These are phyloP conservation scores for Torulaspora globosa DNA, from an alignment of 1,139 yeast genomes.

Conservation along the genomic window DNA sequence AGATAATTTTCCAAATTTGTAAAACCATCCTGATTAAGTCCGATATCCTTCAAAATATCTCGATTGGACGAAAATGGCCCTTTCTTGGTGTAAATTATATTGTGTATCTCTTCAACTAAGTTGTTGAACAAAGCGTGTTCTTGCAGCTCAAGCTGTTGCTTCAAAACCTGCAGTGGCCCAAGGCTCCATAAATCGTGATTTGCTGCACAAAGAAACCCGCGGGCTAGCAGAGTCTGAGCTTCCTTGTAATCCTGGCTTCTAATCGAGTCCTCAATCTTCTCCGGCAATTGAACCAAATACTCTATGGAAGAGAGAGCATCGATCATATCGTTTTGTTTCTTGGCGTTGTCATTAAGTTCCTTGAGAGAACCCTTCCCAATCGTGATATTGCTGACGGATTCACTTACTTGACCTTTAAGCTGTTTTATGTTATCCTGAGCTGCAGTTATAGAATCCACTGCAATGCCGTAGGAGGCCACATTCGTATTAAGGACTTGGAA, in stretches of 20 bases:
- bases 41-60: constrained; percentile 23
- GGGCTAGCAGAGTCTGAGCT: constrained; percentile 60
- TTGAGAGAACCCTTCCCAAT: constrained; percentile 53
- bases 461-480: constrained; percentile 68
- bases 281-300: constrained; percentile 56
- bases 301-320: constrained; percentile 70
- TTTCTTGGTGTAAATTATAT: constrained; percentile 64
- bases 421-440: constrained; percentile 32
- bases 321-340: constrained; percentile 63
- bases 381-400: constrained; percentile 51
- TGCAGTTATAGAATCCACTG: constrained; percentile 41
- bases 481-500: constrained; percentile 82
- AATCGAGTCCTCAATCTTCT: constrained; percentile 58
- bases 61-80: constrained; percentile 16
- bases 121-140: constrained; percentile 64
- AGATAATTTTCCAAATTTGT: constrained; percentile 53
- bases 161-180: constrained; percentile 55
- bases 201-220: constrained; percentile 55
- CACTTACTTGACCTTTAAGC: constrained; percentile 34
- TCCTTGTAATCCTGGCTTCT: constrained; percentile 64
- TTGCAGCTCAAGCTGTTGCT: constrained; percentile 58
- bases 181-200: constrained; percentile 59
- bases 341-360: constrained; percentile 62
- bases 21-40: constrained; percentile 36
- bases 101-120: constrained; percentile 71